Evolutionary conservation across 2,329 filamentous ascomycete species (phyloP).

Genomic region (Fusarium sp.): DNA sequence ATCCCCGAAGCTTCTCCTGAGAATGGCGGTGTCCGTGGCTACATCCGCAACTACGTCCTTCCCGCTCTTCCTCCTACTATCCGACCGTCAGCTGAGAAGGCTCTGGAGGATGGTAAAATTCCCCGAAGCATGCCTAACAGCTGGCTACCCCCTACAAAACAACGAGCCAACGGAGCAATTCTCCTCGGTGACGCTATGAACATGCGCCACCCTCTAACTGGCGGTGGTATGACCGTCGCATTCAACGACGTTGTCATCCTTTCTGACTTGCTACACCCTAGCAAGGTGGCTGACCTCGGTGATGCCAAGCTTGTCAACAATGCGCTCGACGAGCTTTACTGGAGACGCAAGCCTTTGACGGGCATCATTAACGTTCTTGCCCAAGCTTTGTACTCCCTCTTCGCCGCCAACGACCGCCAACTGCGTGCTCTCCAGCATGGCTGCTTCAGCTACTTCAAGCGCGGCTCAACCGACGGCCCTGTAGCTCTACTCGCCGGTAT

Average conservation of each 20-base stretch:
- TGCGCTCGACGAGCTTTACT: slow-evolving; percentile 85
- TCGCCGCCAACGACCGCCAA: slow-evolving; percentile 84
- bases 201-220: slow-evolving; percentile 98
- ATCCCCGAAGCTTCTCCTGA: slow-evolving; percentile 78
- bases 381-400: slow-evolving; percentile 90
- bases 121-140: slow-evolving; percentile 93
- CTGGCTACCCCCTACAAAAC: slow-evolving; percentile 82
- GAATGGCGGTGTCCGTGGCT: slow-evolving; percentile 85
- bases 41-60: slow-evolving; percentile 83
- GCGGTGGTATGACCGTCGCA: slow-evolving; percentile 97
- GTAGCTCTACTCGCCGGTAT: slow-evolving; percentile 86
- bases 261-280: slow-evolving; percentile 77
- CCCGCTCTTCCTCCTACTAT: slow-evolving; percentile 80
- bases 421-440: slow-evolving; percentile 86
- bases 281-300: slow-evolving; percentile 75
- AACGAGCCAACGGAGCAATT: slow-evolving; percentile 73
- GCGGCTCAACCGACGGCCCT: slow-evolving; percentile 81
- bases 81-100: slow-evolving; percentile 79
- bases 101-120: slow-evolving; percentile 82
- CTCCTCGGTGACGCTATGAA: slow-evolving; percentile 96
- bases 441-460: slow-evolving; percentile 93
- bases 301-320: slow-evolving; percentile 74
- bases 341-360: slow-evolving; percentile 83
- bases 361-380: slow-evolving; percentile 98
- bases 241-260: slow-evolving; percentile 92